Evolutionary conservation across 2,329 filamentous ascomycete genomes (phyloP).

Genomic region (Metarhizium brunneum): DNA sequence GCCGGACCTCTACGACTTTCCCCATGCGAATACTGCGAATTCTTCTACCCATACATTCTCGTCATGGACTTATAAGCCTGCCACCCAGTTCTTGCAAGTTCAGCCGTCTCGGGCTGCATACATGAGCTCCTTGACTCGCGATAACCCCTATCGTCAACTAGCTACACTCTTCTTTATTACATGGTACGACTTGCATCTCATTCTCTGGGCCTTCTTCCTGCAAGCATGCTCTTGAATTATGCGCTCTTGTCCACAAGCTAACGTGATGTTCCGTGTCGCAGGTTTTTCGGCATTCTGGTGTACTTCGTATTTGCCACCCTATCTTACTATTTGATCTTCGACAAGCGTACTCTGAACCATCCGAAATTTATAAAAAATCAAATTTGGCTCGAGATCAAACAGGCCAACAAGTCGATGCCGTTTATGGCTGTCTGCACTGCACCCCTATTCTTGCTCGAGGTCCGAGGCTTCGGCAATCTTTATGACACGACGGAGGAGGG

Average conservation of each 20-base stretch:
- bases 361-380: slow-evolving; percentile 95
- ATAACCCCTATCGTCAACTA: slow-evolving; percentile 67
- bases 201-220: no score
- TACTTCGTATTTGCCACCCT: slow-evolving; percentile 80
- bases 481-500: slow-evolving; percentile 74
- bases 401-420: slow-evolving; percentile 69
- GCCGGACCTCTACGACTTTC: slow-evolving; percentile 41
- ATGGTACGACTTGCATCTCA: slow-evolving; percentile 52
- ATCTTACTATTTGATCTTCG: slow-evolving; percentile 84
- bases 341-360: slow-evolving; percentile 80
- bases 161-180: slow-evolving; percentile 74
- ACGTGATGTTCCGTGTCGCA: slow-evolving; percentile 24
- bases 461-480: slow-evolving; percentile 76
- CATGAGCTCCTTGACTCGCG: slow-evolving; percentile 65
- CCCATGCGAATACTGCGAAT: slow-evolving; percentile 39
- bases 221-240: no score
- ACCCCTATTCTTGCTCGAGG: slow-evolving; percentile 73
- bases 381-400: slow-evolving; percentile 73
- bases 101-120: slow-evolving; percentile 69
- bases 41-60: slow-evolving; percentile 48
- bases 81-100: slow-evolving; percentile 60
- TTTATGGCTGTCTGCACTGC: slow-evolving; percentile 74
- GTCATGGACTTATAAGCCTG: slow-evolving; percentile 61
- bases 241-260: neutral
- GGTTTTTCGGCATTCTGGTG: slow-evolving; percentile 74